Evolutionary conservation across 257 asterid species (phyloP), one percentile per base, ranked within the genome.

Genomic region (Solanum dulcamara): DNA sequence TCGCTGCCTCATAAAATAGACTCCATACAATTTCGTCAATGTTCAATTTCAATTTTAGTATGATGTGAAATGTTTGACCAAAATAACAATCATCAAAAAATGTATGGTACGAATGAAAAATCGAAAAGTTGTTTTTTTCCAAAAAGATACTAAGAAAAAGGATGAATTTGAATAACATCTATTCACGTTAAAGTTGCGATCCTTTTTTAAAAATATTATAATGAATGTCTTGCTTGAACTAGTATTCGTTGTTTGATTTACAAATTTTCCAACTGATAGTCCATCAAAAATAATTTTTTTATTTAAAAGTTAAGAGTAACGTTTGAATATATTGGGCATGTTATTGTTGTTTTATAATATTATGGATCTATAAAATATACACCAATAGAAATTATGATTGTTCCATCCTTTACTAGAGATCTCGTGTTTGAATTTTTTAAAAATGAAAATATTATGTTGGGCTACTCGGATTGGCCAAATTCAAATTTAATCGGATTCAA

Each of bases 281-380:
- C 6, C 17, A 17, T 51, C n/a, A 6, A 6, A n/a, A n/a, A n/a
- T 1, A 57, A 26, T 10, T 7, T 57, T 11, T 57, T 1, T 57
- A 57, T 5, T n/a, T 32, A 4, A 57, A 3, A 22, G 28, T 30
- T n/a, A 57, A 22, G 0, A 14, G 4, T n/a, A n/a, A 57, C 3
- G 7, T n/a, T 0, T n/a, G 0, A 0, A n/a, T 0, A 17, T 51
- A 51, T 51, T 17, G 17, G 17, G n/a, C 1, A 2, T 15, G 7
- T 4, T 33, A 4, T 51, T 17, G 4, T 57, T 57, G 14, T 57
- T 22, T 57, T 22, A 13, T 1, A 57, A 10, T 57, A 22, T 57
- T 57, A 57, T 4, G 13, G 9, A 57, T 22, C 28, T 57, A 57
- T 55, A 7, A 55, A 55, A 55, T 50, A 50, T 50, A 50, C 9